These are phyloP conservation scores for Brasilioporus rufonigricans DNA, from an alignment of 768 basidiomycete genomes.

Conservation along the genomic window DNA sequence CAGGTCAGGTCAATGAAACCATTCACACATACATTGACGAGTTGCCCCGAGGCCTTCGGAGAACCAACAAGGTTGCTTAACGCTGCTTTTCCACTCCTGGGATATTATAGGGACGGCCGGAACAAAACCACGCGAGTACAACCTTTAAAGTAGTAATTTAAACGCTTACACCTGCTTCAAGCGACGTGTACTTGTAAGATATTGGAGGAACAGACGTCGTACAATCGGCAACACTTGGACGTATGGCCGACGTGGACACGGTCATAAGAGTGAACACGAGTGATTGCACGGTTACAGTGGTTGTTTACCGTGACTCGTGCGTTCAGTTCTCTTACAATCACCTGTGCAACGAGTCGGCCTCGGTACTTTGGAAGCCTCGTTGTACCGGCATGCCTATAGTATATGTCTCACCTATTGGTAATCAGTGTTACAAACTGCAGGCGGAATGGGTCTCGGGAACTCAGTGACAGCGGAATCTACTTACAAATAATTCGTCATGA, in stretches of 20 bases:
- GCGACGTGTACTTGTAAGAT: no score
- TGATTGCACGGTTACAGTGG: no score
- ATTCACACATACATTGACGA: conserved; percentile 1
- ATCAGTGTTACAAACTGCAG: background rate
- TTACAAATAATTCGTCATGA: background rate
- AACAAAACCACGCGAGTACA: conserved; percentile 6
- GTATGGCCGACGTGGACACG: no score
- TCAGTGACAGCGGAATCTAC: background rate
- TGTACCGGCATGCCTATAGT: background rate
- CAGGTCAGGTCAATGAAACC: conserved; percentile 7
- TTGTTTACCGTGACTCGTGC: no score
- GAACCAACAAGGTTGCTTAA: background rate
- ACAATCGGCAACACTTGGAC: no score
- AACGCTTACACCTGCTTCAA: no score
- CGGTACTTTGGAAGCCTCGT: no score
- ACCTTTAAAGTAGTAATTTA: conserved; percentile 1
- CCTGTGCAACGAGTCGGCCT: no score
- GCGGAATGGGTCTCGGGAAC: background rate
- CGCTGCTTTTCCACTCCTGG: background rate
- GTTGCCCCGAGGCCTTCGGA: conserved; percentile 11
- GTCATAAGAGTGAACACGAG: no score
- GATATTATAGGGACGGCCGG: conserved; percentile 15
- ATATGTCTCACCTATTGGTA: no score
- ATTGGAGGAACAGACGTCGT: background rate
- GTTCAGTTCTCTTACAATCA: no score